Evolutionary conservation across 1,284 basidiomycete genomes (phyloP).

Genomic region (Filobasidium uniguttulatum): DNA sequence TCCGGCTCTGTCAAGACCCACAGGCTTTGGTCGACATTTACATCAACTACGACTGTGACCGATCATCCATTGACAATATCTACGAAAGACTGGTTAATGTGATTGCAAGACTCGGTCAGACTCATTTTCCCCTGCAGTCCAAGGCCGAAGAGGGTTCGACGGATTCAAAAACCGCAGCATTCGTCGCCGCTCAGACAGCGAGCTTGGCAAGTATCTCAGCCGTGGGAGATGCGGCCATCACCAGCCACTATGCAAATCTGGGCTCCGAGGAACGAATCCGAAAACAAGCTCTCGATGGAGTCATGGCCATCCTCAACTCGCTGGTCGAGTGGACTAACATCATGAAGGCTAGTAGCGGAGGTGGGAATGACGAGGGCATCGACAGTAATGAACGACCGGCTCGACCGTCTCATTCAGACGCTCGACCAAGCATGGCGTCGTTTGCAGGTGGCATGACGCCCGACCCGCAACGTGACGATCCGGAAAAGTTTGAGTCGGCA

Average conservation of each 20-base stretch:
- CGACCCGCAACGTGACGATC: conserved; percentile 61
- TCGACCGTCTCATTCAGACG: conserved; percentile 16
- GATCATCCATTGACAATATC: conserved; percentile 81
- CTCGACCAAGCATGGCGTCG: conserved; percentile 19
- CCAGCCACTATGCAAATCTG: not conserved
- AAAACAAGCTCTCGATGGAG: conserved; percentile 69
- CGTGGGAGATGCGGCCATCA: not conserved
- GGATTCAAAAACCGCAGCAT: conserved; percentile 11
- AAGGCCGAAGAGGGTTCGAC: conserved; percentile 28
- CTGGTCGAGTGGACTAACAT: conserved; percentile 58
- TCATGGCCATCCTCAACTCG: conserved; percentile 72
- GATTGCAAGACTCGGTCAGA: conserved; percentile 74
- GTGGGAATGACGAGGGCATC: conserved; percentile 25
- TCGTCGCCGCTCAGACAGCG: conserved; percentile 29
- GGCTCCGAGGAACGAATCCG: not conserved
- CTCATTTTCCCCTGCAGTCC: conserved; percentile 46
- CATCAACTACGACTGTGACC: conserved; percentile 94
- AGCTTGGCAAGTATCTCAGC: conserved; percentile 19
- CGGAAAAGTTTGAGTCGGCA: conserved; percentile 82
- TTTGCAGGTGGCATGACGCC: conserved; percentile 47
- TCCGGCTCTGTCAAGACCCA: conserved; percentile 78
- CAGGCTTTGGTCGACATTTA: conserved; percentile 94
- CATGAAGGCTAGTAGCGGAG: conserved; percentile 14
- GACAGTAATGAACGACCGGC: conserved; percentile 12
- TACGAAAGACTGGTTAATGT: conserved; percentile 93